Evolutionary conservation across 2,329 filamentous ascomycete genomes (phyloP).

Genomic region (Colletotrichum trifolii): DNA sequence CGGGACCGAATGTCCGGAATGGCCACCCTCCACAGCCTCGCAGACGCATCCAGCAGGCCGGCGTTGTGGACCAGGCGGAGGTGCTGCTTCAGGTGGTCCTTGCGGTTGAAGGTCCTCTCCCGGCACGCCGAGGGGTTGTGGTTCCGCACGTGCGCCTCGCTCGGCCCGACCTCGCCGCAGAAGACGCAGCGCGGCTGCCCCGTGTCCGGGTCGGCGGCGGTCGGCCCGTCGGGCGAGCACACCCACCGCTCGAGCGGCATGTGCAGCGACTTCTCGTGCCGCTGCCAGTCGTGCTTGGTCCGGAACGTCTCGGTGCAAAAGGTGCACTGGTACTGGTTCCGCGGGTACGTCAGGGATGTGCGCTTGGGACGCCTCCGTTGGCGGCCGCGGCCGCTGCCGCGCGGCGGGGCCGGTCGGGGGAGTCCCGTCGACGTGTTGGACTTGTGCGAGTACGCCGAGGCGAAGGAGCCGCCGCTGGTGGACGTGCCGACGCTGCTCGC

Average conservation of each 20-base stretch:
- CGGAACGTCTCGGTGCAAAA: constrained; percentile 59
- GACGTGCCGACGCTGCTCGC: constrained; percentile 39
- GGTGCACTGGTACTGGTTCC: constrained; percentile 50
- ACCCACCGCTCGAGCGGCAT: constrained; percentile 59
- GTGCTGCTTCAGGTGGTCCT: constrained; percentile 57
- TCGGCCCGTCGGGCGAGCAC: constrained; percentile 41
- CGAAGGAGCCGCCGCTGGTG: constrained; percentile 23
- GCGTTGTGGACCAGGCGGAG: constrained; percentile 38
- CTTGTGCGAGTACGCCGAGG: constrained; percentile 26
- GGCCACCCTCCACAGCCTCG: constrained; percentile 12
- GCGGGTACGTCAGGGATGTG: constrained; percentile 14
- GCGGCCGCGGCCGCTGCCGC: constrained; percentile 34
- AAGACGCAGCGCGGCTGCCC: constrained; percentile 47
- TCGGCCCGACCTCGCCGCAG: constrained; percentile 48
- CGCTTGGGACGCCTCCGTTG: constrained; percentile 21
- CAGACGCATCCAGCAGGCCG: neutral
- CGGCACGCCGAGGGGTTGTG: constrained; percentile 58
- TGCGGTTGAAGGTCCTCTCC: constrained; percentile 57
- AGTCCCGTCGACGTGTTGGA: constrained; percentile 7
- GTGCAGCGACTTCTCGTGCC: constrained; percentile 62
- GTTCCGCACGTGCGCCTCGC: constrained; percentile 46
- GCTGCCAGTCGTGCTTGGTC: constrained; percentile 57
- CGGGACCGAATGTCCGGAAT: constrained; percentile 38
- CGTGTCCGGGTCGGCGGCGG: constrained; percentile 47
- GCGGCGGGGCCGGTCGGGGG: constrained; percentile 17